Base-by-base conservation (phyloP, 179 eudicot species). In the Beta corolliflora region DNA sequence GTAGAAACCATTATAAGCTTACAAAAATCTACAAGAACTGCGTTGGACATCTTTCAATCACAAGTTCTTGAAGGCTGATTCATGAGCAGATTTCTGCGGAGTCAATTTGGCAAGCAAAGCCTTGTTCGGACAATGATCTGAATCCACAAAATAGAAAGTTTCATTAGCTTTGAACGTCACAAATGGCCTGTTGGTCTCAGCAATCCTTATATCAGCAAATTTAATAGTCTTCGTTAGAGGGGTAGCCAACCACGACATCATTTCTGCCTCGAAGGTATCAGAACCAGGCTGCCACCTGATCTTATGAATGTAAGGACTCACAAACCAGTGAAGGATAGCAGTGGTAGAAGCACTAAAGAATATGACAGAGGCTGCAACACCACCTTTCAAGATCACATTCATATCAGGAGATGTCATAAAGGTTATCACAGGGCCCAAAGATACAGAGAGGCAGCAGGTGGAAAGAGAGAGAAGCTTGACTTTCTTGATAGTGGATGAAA, bases 241-340 rank as follows among this genome's bases (percentile, higher is more conserved):
- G 10, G 96, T 90, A 13, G 97, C 98, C 82, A 92, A 52, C 98
- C 98, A 96, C 9, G 99, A 83, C 98, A 96, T 82, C 97, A 94
- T 96, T 83, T 96, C 99, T 12, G 88, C 99, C 80, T 96, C 98
- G 71, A 92, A 91, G 82, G 84, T 89, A 86, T 94, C 99, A 6
- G 98, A 94, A 50, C 99, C 97, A 18, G 99, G 97, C 59, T 88
- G 86, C 99, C 99, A 96, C 84, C 90, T 91, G 78, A 96, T 89
- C 90, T 91, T 94, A 81, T 94, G 99, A 72, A 96, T 87, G 79
- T 96, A 96, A 54, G 99, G 98, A 89, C 94, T 96, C 75, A 91
- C 99, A 73, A 96, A 96, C 99, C 99, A 96, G 88, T 96, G 98
- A 77, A 96, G 99, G 61, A 83, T 89, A 36, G 86, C 94, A 23